A percentile compares a stretch with the other conserved stretches of the same genome.
phyloP scores from a whole-genome alignment of 768 basidiomycete genomes.

The Trichaptum fuscoviolaceum region DNA sequence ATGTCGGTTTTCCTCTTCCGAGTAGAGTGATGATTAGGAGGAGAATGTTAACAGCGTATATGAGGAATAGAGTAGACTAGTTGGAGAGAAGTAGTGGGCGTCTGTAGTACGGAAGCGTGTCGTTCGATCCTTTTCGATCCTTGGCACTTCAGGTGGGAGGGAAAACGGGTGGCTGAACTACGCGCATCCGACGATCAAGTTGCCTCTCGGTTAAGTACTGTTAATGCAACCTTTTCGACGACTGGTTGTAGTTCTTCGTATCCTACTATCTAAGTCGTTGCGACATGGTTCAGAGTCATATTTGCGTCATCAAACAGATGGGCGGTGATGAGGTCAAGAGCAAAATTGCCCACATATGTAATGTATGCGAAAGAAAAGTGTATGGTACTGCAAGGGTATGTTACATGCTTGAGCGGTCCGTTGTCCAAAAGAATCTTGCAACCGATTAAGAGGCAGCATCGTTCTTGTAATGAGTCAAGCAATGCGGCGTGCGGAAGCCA shows the following conservation, averaged over 20 bases:
- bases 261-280: too few relatives aligned
- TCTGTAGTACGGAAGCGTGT: too few relatives aligned
- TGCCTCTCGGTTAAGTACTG: too few relatives aligned
- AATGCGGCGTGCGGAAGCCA: not conserved
- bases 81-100: too few relatives aligned
- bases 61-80: not conserved
- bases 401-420: not conserved
- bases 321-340: too few relatives aligned
- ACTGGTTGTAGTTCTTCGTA: too few relatives aligned
- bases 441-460: not conserved
- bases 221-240: too few relatives aligned
- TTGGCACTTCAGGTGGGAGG: not conserved
- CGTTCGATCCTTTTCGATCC: too few relatives aligned
- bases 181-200: not conserved
- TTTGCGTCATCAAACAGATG: too few relatives aligned
- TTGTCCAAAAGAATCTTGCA: not conserved
- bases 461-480: not conserved
- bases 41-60: not conserved
- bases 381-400: not conserved
- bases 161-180: not conserved
- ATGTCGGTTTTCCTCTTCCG: too few relatives aligned
- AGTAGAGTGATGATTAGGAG: not conserved
- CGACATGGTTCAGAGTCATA: too few relatives aligned
- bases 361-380: not conserved
- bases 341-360: too few relatives aligned